Base-by-base conservation (phyloP, 441 rosid species). In the Flueggea neowawraea region DNA sequence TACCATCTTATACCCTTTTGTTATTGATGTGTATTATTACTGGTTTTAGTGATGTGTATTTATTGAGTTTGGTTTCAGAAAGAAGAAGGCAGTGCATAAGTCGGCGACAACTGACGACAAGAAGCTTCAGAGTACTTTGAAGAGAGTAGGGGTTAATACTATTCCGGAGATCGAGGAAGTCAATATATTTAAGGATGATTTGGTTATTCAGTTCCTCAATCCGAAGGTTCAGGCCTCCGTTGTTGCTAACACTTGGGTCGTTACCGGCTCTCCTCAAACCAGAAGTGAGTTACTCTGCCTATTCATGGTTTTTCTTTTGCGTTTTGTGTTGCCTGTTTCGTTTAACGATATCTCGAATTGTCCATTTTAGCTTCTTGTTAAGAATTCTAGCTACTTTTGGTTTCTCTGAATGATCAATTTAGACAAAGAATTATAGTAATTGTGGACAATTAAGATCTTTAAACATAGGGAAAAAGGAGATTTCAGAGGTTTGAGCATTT, bases 51-150 rank as follows among this genome's bases (percentile, higher is more conserved):
- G 41, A 36, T 36, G 6, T 36, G 41, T 36, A 8, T 36, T 36
- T 2, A 36, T 8, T 36, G 41, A 3, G 41, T 36, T 36, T 36
- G 41, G 41, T 36, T 36, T 52, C 69, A 92, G 98, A 70, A 89
- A 92, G 98, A 88, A 92, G 90, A 92, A 92, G 84, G 96, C 98
- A 44, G 84, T 92, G 16, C 96, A 92, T 79, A 92, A 89, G 83
- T 82, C 95, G 8, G 89, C 86, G 60, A 89, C 90, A 44, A 92
- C 95, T 2, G 98, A 91, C 63, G 98, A 89, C 73, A 91, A 89
- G 74, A 88, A 84, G 80, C 92, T 91, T 53, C 98, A 92, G 68
- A 89, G 95, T 82, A 92, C 98, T 14, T 58, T 91, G 45, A 91
- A 91, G 76, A 88, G 96, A 67, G 82, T 91, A 65, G 97, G 97